A percentile compares a stretch with the other conserved stretches of the same genome.
These are phyloP conservation scores for Annona cherimola DNA, from an alignment of 164 flowering plant species.

Conservation along the genomic window DNA sequence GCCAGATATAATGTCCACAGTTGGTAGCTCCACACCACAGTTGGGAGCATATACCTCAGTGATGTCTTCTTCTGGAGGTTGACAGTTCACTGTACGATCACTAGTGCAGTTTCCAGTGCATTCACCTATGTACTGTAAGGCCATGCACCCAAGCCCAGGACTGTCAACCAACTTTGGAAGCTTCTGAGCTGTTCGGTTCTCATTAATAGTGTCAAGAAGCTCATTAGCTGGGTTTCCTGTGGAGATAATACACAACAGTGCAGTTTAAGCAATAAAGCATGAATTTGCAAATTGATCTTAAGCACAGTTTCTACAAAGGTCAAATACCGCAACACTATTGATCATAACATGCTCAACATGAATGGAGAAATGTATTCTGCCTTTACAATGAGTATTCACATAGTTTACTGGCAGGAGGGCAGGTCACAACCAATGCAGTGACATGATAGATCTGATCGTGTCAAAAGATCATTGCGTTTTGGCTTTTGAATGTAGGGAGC, in stretches of 20 bases:
- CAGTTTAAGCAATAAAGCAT: not conserved
- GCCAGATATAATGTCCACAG: conserved; percentile 60
- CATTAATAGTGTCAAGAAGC: conserved; percentile 64
- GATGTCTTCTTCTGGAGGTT: conserved; percentile 61
- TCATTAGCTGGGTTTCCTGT: conserved; percentile 78
- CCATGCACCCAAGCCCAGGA: conserved; percentile 88
- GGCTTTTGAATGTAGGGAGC: not conserved
- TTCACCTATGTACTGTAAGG: conserved; percentile 58
- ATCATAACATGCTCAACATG: not conserved
- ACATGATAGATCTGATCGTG: not conserved
- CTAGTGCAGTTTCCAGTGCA: conserved; percentile 64
- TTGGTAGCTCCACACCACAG: conserved; percentile 92
- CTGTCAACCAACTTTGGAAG: conserved; percentile 41
- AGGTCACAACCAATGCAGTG: not conserved
- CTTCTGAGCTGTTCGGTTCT: conserved; percentile 57
- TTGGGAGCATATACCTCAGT: conserved; percentile 83
- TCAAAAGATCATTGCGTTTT: not conserved
- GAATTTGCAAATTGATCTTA: not conserved
- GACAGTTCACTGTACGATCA: conserved; percentile 49
- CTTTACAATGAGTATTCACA: not conserved
- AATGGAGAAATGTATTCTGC: not conserved
- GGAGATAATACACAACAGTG: not conserved
- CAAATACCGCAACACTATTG: not conserved
- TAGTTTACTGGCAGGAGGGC: not conserved
- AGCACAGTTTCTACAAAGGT: not conserved